These are phyloP conservation scores for Apiotrichum sp. DNA, from an alignment of 1,284 basidiomycete species.

Conservation along the genomic window DNA sequence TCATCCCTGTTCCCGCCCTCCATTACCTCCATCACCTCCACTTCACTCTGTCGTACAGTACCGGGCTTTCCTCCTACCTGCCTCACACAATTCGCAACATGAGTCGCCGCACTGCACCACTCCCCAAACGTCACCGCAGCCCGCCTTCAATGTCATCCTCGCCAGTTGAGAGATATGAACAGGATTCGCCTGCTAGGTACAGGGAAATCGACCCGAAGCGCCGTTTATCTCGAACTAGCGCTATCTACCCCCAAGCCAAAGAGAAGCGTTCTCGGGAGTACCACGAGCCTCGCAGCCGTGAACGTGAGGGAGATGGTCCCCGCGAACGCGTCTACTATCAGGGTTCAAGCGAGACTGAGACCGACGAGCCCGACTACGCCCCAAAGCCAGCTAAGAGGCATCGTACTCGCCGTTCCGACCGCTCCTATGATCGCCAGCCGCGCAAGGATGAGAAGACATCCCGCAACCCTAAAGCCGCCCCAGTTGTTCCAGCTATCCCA, in stretches of 20 bases:
- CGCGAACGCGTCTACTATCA: background rate
- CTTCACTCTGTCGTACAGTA: too few relatives aligned
- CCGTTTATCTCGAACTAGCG: background rate
- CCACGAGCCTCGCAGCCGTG: background rate
- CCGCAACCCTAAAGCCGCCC: too few relatives aligned
- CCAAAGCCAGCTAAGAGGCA: background rate
- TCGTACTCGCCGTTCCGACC: background rate
- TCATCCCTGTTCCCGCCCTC: too few relatives aligned
- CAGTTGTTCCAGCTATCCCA: background rate
- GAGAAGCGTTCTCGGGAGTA: background rate
- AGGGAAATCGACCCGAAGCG: background rate
- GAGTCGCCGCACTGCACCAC: too few relatives aligned
- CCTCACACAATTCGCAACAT: too few relatives aligned
- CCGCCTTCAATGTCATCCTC: too few relatives aligned
- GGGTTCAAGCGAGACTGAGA: background rate
- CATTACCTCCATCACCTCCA: too few relatives aligned
- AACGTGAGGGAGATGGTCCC: too few relatives aligned
- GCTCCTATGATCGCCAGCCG: too few relatives aligned
- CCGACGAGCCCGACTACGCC: background rate
- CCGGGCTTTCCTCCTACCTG: too few relatives aligned
- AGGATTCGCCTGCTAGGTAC: background rate
- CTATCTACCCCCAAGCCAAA: background rate
- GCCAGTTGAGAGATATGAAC: too few relatives aligned
- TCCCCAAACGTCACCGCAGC: too few relatives aligned
- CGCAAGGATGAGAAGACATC: background rate